Evolutionary conservation across 2,329 filamentous ascomycete genomes (phyloP).

Genomic region (Xylariaceae sp.): DNA sequence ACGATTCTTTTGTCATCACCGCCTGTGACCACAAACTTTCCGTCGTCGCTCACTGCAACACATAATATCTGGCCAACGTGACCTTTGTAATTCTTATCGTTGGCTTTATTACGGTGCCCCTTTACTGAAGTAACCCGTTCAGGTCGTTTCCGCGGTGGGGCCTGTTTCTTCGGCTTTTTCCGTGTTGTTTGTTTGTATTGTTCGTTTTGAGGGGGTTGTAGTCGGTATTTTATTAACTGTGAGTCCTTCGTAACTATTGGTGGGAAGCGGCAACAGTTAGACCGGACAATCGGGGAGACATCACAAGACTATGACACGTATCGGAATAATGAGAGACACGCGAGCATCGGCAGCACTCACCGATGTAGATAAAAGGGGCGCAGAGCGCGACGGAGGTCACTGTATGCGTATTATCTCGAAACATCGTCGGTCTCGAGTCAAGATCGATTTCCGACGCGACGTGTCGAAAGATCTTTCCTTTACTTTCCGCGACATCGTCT

Average conservation of each 20-base stretch:
- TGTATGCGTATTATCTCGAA: constrained; percentile 70
- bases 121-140: constrained; percentile 58
- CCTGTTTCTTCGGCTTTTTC: constrained; percentile 54
- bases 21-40: constrained; percentile 85
- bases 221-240: constrained; percentile 70
- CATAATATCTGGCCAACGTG: constrained; percentile 76
- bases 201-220: constrained; percentile 59
- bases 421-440: constrained; percentile 59
- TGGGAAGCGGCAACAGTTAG: background rate
- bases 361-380: constrained; percentile 77
- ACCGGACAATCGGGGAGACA: background rate
- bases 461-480: constrained; percentile 80
- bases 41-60: constrained; percentile 82
- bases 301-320: background rate
- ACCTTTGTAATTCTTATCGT: constrained; percentile 63
- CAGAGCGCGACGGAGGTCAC: constrained; percentile 71
- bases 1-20: constrained; percentile 79
- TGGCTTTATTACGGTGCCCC: constrained; percentile 54
- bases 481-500: constrained; percentile 87
- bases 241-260: constrained; percentile 18
- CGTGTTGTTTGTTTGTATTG: constrained; percentile 55
- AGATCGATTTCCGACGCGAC: constrained; percentile 71
- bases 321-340: background rate
- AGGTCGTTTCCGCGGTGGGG: constrained; percentile 56
- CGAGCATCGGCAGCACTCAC: constrained; percentile 5